Base-by-base conservation (phyloP, 2,329 filamentous ascomycete species). In the Colletotrichum sp. region DNA sequence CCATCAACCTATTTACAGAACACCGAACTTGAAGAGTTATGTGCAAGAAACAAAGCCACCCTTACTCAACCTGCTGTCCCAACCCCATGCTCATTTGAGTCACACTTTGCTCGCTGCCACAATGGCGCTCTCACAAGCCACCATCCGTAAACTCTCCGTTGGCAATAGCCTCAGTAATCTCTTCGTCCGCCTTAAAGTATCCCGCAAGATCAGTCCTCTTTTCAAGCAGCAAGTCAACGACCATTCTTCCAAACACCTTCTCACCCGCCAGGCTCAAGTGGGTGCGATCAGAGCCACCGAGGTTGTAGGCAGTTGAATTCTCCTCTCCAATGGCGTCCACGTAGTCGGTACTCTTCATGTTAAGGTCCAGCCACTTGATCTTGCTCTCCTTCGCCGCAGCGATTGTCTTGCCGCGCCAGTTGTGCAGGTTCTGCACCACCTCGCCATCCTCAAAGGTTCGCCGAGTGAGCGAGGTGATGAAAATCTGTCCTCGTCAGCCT, bases 171-270 rank as follows among this genome's bases (percentile, higher is more conserved):
- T 81, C 72, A 70, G 83, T 85, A 59, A 85, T 36, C 13, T 80
- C 81, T 76, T 82, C 75, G 30, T 85, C 81, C 2, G 80, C 75
- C 8, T 66, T 62, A 9, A 86, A 78, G 67, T 79, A 84, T 3
- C 34, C 12, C 5, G 64, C 71, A 15, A 85, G 65, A 3, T 78
- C 78, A 0, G 78, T 70, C 25, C 78, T 11, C 71, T 67, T 49
- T 19, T 49, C 79, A n/a, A 88, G 77, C 34, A 89, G 77, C 9
- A 93, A 81, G 77, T 91, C 89, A 4, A 87, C 88, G n/a, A 92
- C 88, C 81, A 93, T 86, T 30, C 90, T 86, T 2, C 89, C 88
- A 83, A 93, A 93, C 1, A 93, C 89, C 3, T 87, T 84, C 30
- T 86, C 87, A 0, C 91, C 91, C 77, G 85, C 83, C 4, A 80